Percentiles rank a stretch among this genome's conserved stretches.
Conservation (phyloP, 345 rosid genomes). For the Eutrema japonicum region DNA sequence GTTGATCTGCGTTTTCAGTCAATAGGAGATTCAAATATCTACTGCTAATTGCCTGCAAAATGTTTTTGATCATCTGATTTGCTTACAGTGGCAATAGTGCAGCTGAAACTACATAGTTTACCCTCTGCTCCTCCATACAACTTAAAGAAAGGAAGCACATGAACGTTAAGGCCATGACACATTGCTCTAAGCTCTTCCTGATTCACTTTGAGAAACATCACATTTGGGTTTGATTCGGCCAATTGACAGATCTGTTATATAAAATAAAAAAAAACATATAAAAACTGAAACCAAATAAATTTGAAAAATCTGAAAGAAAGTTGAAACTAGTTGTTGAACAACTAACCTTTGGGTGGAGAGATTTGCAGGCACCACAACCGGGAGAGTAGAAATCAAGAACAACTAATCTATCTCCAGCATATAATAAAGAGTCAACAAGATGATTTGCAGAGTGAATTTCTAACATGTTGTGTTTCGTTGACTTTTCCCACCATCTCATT, state of each 20-base stretch:
- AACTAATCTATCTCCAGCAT: conserved; percentile 67
- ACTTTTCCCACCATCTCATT: conserved; percentile 84
- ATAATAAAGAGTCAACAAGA: conserved; percentile 57
- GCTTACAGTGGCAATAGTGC: conserved; percentile 66
- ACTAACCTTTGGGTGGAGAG: conserved; percentile 80
- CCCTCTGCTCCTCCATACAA: conserved; percentile 80
- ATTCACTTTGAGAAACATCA: conserved; percentile 70
- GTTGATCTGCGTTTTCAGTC: conserved; percentile 52
- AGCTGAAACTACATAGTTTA: conserved; percentile 74
- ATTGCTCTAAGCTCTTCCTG: conserved; percentile 62
- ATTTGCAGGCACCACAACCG: conserved; percentile 83
- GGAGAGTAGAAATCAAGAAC: conserved; percentile 78
- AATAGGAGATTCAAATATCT: neutral
- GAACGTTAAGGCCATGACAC: conserved; percentile 69
- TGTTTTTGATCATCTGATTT: neutral
- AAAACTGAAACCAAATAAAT: conserved; percentile 1
- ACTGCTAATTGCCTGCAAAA: neutral
- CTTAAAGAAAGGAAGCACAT: conserved; percentile 79
- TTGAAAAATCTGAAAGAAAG: neutral
- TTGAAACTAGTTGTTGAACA: neutral
- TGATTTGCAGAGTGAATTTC: conserved; percentile 69
- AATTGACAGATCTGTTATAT: conserved; percentile 66
- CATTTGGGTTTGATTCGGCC: conserved; percentile 69
- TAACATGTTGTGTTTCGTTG: conserved; percentile 59
- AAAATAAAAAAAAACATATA: neutral